Evolutionary conservation across 2,329 filamentous ascomycete genomes (phyloP), one percentile per base, ranked within the genome.

Genomic region (Exophiala bonariae): DNA sequence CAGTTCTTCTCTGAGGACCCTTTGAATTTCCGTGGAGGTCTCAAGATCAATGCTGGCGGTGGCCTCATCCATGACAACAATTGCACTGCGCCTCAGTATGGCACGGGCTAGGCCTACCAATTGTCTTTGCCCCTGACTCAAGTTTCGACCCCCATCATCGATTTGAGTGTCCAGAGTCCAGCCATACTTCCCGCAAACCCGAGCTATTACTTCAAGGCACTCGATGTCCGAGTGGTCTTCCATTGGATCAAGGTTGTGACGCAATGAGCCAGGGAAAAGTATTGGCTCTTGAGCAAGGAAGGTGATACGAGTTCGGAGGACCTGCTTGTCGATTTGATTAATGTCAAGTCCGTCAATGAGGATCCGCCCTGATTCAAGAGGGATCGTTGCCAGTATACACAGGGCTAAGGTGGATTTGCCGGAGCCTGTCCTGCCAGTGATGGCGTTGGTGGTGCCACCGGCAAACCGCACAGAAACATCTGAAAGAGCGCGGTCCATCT

Each of bases 341-440:
- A 85, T 77, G 52, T 86, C 79, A 13, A 85, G 71, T 17, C 72
- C 73, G 56, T 85, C 83, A 41, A 86, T 75, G 3, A 76, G 56
- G 34, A 86, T 84, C 2, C 67, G 67, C 3, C 83, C 83, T 2
- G 64, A 68, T 31, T 75, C 71, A 0, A 81, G 78, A 1, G 72
- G 61, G 11, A 82, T 62, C 9, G 77, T 81, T 3, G 76, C 80
- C 0, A 86, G 74, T 1, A 86, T 68, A 0, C 79, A 73, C 1
- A 85, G 66, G 0, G 82, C 81, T 1, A 92, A 77, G 0, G 89
- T 95, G 41, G 85, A 89, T 66, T 95, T 95, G 3, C 89, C 89
- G 3, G 86, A 89, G 0, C 87, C 69, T 0, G 89, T 95, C 8
- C 89, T 81, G 2, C 89, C 89, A 9, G 91, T 86, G 16, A 95